phyloP scores from a whole-genome alignment of 371 early-diverging fungal genomes.

The Mortierella sp. region DNA sequence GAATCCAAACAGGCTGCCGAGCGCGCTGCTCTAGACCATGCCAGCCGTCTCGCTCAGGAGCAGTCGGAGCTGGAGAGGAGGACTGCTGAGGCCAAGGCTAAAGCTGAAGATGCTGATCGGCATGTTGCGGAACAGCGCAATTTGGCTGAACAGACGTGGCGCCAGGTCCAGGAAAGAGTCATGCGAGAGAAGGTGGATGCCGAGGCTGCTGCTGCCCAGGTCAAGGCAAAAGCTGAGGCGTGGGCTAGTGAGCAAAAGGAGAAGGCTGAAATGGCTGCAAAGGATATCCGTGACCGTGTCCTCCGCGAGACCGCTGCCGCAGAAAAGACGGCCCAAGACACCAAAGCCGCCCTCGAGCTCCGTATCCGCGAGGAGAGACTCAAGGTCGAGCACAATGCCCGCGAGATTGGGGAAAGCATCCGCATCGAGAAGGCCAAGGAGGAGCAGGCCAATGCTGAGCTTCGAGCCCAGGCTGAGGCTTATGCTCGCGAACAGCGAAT shows the following conservation, averaged over 20 bases:
- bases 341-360: slow-evolving; percentile 35
- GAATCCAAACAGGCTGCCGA: slow-evolving; percentile 23
- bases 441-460: slow-evolving; percentile 16
- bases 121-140: slow-evolving; percentile 24
- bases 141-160: slow-evolving; percentile 31
- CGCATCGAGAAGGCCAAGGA: slow-evolving; percentile 32
- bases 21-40: slow-evolving; percentile 12
- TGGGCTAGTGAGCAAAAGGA: slow-evolving; percentile 47
- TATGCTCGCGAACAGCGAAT: slow-evolving; percentile 18
- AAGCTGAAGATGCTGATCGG: slow-evolving; percentile 25
- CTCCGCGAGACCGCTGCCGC: slow-evolving; percentile 25
- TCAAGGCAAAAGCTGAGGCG: slow-evolving; percentile 36
- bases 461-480: slow-evolving; percentile 17
- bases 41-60: slow-evolving; percentile 18
- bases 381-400: slow-evolving; percentile 14
- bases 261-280: slow-evolving; percentile 21
- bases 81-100: slow-evolving; percentile 13
- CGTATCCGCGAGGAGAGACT: slow-evolving; percentile 24
- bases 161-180: slow-evolving; percentile 31
- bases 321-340: slow-evolving; percentile 33
- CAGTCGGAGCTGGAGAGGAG: slow-evolving; percentile 17
- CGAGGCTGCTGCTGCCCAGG: slow-evolving; percentile 14
- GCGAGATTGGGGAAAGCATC: slow-evolving; percentile 32
- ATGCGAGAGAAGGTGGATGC: slow-evolving; percentile 25
- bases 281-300: slow-evolving; percentile 26